Conservation (phyloP, 768 basidiomycete species). For the Calocybe cyanea region DNA sequence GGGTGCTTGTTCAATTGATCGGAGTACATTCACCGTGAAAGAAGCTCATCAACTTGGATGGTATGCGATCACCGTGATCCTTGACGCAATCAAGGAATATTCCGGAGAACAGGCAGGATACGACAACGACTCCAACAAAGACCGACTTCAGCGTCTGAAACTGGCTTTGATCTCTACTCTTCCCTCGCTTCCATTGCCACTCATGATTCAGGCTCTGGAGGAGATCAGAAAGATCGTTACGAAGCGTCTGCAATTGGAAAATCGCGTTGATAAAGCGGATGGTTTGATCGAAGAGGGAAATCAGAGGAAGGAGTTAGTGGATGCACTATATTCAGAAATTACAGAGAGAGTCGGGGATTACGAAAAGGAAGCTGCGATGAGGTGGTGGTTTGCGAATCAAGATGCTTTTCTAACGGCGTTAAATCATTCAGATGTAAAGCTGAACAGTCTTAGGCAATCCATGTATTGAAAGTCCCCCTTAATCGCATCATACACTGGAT, state of each 20-base stretch:
- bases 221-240: slow-evolving; percentile 37
- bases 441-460: too few relatives aligned
- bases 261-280: slow-evolving; percentile 13
- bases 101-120: slow-evolving; percentile 20
- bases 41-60: slow-evolving; percentile 51
- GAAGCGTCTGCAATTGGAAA: slow-evolving; percentile 20
- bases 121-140: slow-evolving; percentile 13
- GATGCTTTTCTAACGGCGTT: slow-evolving; percentile 6
- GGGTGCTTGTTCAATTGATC: slow-evolving; percentile 44
- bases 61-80: slow-evolving; percentile 60
- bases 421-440: neutral
- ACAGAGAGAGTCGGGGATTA: slow-evolving; percentile 61
- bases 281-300: slow-evolving; percentile 15
- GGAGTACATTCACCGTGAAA: slow-evolving; percentile 15
- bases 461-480: too few relatives aligned
- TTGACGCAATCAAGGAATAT: slow-evolving; percentile 40
- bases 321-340: slow-evolving; percentile 61
- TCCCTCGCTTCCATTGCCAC: slow-evolving; percentile 52
- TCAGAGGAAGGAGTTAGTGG: slow-evolving; percentile 41
- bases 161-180: slow-evolving; percentile 64
- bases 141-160: slow-evolving; percentile 51
- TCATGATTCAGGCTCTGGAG: slow-evolving; percentile 55
- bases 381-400: slow-evolving; percentile 67
- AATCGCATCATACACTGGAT: too few relatives aligned
- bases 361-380: slow-evolving; percentile 63